Base-by-base conservation (phyloP, 805 yeast genomes). In the Isabelozyma gotoi region DNA sequence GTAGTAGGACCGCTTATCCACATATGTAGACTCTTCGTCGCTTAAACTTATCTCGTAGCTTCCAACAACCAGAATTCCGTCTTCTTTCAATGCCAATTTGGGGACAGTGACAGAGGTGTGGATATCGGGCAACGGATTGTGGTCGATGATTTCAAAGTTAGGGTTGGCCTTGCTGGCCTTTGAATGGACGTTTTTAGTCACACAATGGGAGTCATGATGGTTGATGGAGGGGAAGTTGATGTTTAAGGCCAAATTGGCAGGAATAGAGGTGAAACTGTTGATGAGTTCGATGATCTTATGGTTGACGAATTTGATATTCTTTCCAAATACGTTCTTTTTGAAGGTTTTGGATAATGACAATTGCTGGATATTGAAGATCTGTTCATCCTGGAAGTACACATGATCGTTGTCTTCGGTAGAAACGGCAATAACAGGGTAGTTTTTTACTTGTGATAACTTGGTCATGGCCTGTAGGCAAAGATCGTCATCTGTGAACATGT, bases 361-460 rank as follows among this genome's bases (percentile, higher is more conserved):
- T 8, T 41, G 42, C 18, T 44, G 49, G 29, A 57, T 50, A 24
- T 54, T 48, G 48, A 64, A 63, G 36, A 41, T 49, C n/a, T 45
- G 50, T 42, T 66, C 71, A 46, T 68, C 63, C 43, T 65, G 63
- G 50, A 55, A 68, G 48, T 68, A 68, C 15, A 64, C 44, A 34
- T 61, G 59, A 29, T 60, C 52, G 7, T 46, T 42, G 44, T 67
- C 71, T 32, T 53, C 54, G 5, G 63, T 50, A 10, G 62, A 50
- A 2, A 65, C 53, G 2, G 59, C 47, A 6, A 67, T 38, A 18
- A 50, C 49, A 2, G 67, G 52, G 10, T 50, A 36, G 10, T 55
- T 47, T 19, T 49, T 45, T 16, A 50, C 10, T 45, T 52, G 48
- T 5, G 53, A 43, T 29, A 53, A 41, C n/a, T 45, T 45, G 5